Percentiles rank a stretch among this genome's conserved stretches.
Evolutionary conservation across 139 green algal genomes (phyloP).

Genomic region (Chlamydomonas schloesseri): DNA sequence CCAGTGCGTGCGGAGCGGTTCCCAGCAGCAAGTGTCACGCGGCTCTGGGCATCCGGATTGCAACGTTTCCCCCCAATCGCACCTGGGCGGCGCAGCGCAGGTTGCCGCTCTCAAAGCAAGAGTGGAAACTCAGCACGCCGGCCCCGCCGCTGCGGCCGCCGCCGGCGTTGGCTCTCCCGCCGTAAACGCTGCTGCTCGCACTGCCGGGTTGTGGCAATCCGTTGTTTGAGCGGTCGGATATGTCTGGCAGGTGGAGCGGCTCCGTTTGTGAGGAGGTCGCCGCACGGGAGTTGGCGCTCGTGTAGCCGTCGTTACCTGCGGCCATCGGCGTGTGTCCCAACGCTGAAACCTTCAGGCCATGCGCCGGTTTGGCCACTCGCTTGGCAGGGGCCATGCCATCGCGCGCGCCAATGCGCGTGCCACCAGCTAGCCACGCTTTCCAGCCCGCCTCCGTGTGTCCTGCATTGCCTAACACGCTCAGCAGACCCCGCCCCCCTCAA

Average conservation of each 20-base stretch:
- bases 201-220: not conserved
- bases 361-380: too few species aligned
- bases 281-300: not conserved
- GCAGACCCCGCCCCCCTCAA: too few species aligned
- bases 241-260: slow-evolving; percentile 29
- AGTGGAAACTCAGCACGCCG: slow-evolving; percentile 43
- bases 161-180: not conserved
- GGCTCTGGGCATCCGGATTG: too few species aligned
- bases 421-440: too few species aligned
- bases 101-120: slow-evolving; percentile 59
- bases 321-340: too few species aligned
- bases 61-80: not conserved
- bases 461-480: too few species aligned
- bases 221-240: not conserved
- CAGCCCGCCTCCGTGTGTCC: too few species aligned
- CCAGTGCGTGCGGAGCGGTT: too few species aligned
- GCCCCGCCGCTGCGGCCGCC: not conserved
- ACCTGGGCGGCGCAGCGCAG: slow-evolving; percentile 58
- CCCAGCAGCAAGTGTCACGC: too few species aligned
- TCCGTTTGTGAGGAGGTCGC: not conserved
- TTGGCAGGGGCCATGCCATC: too few species aligned
- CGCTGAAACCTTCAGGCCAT: too few species aligned
- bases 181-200: not conserved
- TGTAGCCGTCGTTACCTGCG: not conserved
- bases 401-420: too few species aligned